Base-by-base conservation (phyloP, 306 rosid species). In the Vigna unguiculata region DNA sequence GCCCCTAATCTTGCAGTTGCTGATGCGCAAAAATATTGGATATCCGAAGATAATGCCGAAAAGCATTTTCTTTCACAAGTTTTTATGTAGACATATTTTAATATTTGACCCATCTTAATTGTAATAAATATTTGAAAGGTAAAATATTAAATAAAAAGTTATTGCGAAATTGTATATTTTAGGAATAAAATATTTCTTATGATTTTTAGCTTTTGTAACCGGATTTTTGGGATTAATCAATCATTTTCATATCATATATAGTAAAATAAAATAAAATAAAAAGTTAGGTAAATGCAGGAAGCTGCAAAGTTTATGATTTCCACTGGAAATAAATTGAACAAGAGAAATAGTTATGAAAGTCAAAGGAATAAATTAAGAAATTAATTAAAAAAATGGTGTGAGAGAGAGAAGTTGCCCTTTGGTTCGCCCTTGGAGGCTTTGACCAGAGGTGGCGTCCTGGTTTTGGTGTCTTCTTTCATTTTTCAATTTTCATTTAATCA, bases 381-480 rank as follows among this genome's bases (percentile, higher is more conserved):
- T n/a, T 9, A 36, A 63, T 10, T 19, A 19, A 41, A 19, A 41
- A 41, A 21, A 21, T 19, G 14, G 38, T 2, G 36, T 21, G 55
- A 43, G 54, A 66, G 22, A 45, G 38, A 43, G 40, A 45, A 45
- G 0, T 4, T 47, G 71, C 3, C 71, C 1, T 43, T 66, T 38
- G 13, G 19, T 59, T 59, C 21, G 9, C 24, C 32, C 55, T 15
- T 45, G 19, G 72, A 67, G 72, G 55, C 72, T 43, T 67, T 67
- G 72, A 67, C 72, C 54, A 13, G 54, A 16, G 13, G 49, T 13
- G 7, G 5, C 38, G 9, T 43, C 21, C 0, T 30, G 6, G 7
- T 32, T 32, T 32, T 32, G 36, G 19, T 16, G 14, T 46, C 6
- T 68, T 9, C 16, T 15, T 25, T 47, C n/a, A 15, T 0, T 16